Evolutionary conservation across 129 eudicot species (phyloP).

Genomic region (Artemisia argyi): DNA sequence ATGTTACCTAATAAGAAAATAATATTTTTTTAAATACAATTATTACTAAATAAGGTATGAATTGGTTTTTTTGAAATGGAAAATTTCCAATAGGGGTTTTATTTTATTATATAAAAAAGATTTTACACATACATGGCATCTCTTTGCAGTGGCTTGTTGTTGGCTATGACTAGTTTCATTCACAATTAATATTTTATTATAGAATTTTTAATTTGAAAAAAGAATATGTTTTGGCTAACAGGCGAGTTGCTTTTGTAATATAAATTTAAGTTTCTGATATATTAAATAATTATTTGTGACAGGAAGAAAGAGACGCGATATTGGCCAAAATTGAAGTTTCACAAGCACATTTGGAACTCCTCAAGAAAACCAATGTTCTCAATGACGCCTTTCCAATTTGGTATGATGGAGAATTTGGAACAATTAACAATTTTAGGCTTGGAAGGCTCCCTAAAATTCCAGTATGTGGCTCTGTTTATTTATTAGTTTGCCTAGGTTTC

Average conservation of each 20-base stretch:
- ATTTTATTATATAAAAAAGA: too few relatives aligned
- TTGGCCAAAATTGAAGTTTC: conserved; percentile 93
- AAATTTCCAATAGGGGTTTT: too few relatives aligned
- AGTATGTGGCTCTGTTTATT: conserved; percentile 35
- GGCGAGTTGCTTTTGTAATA: not conserved
- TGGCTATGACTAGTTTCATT: conserved; percentile 6
- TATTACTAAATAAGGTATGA: too few relatives aligned
- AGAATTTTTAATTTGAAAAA: not conserved
- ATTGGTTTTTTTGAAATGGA: too few relatives aligned
- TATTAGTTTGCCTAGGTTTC: conserved; percentile 7
- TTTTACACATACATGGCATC: not conserved
- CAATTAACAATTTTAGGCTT: conserved; percentile 88
- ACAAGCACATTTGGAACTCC: conserved; percentile 86
- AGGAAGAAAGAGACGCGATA: conserved; percentile 96
- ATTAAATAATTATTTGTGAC: conserved; percentile 25
- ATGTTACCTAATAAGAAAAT: too few relatives aligned
- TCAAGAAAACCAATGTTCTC: conserved; percentile 85
- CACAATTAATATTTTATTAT: not conserved
- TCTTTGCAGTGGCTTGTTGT: conserved; percentile 11
- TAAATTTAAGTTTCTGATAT: not conserved
- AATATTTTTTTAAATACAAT: too few relatives aligned
- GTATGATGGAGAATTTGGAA: conserved; percentile 97
- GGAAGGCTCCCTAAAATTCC: conserved; percentile 93
- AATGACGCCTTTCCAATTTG: conserved; percentile 93
- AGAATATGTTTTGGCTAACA: conserved; percentile 9